Conservation (phyloP, 2,329 filamentous ascomycete species). For the Aspergillus luchuensis region DNA sequence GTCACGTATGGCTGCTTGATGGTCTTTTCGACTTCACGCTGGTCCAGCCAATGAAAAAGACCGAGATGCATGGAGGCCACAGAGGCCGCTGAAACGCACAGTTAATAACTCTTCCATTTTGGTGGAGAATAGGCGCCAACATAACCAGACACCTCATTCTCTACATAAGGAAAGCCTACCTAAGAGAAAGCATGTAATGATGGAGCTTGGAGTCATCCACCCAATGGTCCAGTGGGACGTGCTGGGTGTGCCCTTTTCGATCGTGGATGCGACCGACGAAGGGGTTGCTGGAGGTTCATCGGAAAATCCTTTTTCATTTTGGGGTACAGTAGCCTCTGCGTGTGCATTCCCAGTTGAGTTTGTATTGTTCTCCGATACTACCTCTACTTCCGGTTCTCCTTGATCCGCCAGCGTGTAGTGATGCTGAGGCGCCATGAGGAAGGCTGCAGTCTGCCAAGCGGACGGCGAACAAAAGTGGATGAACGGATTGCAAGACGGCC, state of each 20-base stretch:
- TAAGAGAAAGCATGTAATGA: constrained; percentile 1
- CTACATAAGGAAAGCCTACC: neutral
- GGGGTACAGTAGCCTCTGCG: neutral
- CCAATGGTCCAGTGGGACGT: constrained; percentile 5
- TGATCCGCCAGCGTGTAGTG: neutral
- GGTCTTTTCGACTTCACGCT: neutral
- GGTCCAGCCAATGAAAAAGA: constrained; percentile 3
- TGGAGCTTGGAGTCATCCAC: constrained; percentile 1
- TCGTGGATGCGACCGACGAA: neutral
- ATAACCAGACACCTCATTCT: too few species aligned
- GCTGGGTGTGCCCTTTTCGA: neutral
- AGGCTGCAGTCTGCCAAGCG: neutral
- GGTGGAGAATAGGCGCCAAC: neutral
- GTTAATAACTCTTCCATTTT: neutral
- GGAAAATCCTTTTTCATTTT: neutral
- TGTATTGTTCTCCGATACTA: too few species aligned
- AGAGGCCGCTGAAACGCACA: neutral
- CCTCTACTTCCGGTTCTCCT: neutral
- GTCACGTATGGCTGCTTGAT: constrained; percentile 5
- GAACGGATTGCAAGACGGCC: neutral
- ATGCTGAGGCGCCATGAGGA: neutral
- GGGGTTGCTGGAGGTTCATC: neutral
- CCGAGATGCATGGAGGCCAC: neutral
- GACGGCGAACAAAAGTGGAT: neutral
- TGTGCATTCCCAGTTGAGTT: too few species aligned